A percentile compares a stretch with the other conserved stretches of the same genome.
Conservation (phyloP, 2,329 filamentous ascomycete species). For the Pestalotiopsis sp. region DNA sequence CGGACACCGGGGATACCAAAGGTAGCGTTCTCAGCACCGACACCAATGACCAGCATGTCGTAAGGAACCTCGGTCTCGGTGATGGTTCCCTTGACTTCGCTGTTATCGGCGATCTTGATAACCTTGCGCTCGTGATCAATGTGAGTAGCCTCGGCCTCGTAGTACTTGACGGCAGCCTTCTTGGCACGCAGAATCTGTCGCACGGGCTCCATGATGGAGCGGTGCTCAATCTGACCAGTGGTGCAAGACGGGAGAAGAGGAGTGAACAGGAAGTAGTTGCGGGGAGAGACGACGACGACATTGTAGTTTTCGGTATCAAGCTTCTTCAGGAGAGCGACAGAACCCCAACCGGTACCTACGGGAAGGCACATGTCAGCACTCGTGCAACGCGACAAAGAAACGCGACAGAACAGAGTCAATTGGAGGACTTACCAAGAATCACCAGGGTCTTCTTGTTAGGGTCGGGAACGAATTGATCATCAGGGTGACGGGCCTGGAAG, state of each 20-base stretch:
- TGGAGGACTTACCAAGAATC: conserved; percentile 72
- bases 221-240: conserved; percentile 95
- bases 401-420: conserved; percentile 9
- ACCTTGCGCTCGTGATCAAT: conserved; percentile 91
- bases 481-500: conserved; percentile 80
- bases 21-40: conserved; percentile 97
- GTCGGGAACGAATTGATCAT: conserved; percentile 77
- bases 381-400: neutral
- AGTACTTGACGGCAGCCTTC: conserved; percentile 91
- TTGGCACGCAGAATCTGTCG: conserved; percentile 95
- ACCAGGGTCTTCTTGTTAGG: conserved; percentile 96
- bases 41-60: conserved; percentile 97
- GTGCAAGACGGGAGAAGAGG: conserved; percentile 96
- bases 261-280: conserved; percentile 99
- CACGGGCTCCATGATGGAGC: conserved; percentile 99
- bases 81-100: conserved; percentile 84
- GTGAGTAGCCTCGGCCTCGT: conserved; percentile 95
- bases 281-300: conserved; percentile 93
- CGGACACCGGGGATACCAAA: conserved; percentile 96
- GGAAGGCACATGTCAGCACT: conserved; percentile 25
- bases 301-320: conserved; percentile 99
- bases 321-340: conserved; percentile 95
- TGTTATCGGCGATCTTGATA: conserved; percentile 88
- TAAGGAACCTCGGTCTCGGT: conserved; percentile 89
- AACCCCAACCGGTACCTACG: conserved; percentile 90